Conservation (phyloP, 2,329 filamentous ascomycete genomes). For the Chaetomiaceae sp. region DNA sequence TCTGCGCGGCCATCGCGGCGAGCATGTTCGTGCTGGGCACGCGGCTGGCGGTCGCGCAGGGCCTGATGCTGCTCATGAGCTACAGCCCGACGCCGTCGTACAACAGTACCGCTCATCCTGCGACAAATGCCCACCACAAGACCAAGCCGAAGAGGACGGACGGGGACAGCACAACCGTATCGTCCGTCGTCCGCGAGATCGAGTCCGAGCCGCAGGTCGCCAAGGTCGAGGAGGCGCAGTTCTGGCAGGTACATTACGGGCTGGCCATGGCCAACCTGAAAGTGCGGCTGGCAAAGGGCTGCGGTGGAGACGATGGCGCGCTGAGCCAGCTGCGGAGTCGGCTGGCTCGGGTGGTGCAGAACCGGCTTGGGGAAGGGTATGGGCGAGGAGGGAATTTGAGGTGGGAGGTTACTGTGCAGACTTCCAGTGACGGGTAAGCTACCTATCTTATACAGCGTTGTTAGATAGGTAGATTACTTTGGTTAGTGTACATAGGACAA, state of each 20-base stretch:
- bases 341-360: slow-evolving; percentile 74
- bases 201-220: slow-evolving; percentile 72
- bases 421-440: slow-evolving; percentile 50
- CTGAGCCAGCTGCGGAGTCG: slow-evolving; percentile 70
- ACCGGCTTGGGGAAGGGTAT: slow-evolving; percentile 82
- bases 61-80: slow-evolving; percentile 93
- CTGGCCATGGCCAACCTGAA: slow-evolving; percentile 94
- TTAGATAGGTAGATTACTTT: no score
- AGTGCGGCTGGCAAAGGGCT: slow-evolving; percentile 55
- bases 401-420: slow-evolving; percentile 92
- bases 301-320: slow-evolving; percentile 56
- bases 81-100: slow-evolving; percentile 44
- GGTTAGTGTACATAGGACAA: no score
- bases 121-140: slow-evolving; percentile 29
- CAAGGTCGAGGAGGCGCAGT: slow-evolving; percentile 81
- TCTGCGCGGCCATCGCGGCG: slow-evolving; percentile 76
- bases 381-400: slow-evolving; percentile 71
- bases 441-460: no score
- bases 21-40: slow-evolving; percentile 86
- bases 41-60: slow-evolving; percentile 78
- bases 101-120: background rate
- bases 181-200: slow-evolving; percentile 78
- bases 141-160: slow-evolving; percentile 10
- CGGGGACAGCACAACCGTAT: slow-evolving; percentile 42
- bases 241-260: slow-evolving; percentile 98